Evolutionary conservation across 2,329 filamentous ascomycete species (phyloP).

Genomic region (Huntiella decipiens): DNA sequence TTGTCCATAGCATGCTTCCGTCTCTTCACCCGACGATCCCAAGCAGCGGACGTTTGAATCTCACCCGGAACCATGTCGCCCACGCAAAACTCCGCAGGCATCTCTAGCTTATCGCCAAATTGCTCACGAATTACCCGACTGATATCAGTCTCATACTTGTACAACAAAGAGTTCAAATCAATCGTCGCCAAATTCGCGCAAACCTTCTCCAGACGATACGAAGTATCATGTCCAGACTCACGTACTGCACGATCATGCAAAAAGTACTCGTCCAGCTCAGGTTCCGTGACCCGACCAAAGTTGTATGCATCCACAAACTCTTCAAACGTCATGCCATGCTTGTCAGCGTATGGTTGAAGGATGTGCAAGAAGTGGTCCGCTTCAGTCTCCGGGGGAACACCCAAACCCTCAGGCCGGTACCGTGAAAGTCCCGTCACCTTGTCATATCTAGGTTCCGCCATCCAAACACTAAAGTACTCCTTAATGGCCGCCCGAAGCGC

Average conservation of each 20-base stretch:
- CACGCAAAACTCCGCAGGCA: constrained; percentile 66
- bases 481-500: constrained; percentile 87
- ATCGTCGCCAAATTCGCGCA: constrained; percentile 82
- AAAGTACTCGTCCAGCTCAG: constrained; percentile 87
- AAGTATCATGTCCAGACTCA: constrained; percentile 92
- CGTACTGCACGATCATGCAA: constrained; percentile 87
- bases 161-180: constrained; percentile 83
- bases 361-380: constrained; percentile 72
- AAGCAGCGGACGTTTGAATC: constrained; percentile 63
- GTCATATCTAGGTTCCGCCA: constrained; percentile 57
- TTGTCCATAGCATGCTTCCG: constrained; percentile 78
- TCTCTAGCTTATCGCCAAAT: constrained; percentile 65
- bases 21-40: constrained; percentile 75
- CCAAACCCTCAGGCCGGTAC: constrained; percentile 66
- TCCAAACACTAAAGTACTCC: constrained; percentile 87
- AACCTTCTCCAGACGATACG: constrained; percentile 75
- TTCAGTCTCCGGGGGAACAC: constrained; percentile 84
- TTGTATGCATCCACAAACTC: constrained; percentile 88
- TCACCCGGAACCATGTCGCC: constrained; percentile 44
- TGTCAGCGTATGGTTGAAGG: constrained; percentile 62
- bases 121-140: constrained; percentile 64
- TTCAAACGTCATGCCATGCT: constrained; percentile 62
- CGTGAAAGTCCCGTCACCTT: constrained; percentile 60
- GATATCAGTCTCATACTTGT: constrained; percentile 95
- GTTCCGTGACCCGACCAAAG: constrained; percentile 52